These are phyloP conservation scores for Gracilariopsis chorda DNA, from an alignment of 23 red algal genomes.

Conservation along the genomic window DNA sequence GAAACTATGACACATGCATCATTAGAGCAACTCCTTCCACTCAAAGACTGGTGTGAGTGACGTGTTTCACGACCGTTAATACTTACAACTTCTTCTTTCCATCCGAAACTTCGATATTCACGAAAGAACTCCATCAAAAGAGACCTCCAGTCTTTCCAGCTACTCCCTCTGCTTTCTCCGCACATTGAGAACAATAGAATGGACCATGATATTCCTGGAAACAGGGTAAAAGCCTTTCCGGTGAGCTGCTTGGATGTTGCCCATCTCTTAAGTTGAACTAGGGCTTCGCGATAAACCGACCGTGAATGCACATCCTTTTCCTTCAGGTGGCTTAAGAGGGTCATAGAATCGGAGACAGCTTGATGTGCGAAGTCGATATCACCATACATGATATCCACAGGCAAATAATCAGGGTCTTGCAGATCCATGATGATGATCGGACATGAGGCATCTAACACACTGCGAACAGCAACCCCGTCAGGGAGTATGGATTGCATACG, in stretches of 20 bases:
- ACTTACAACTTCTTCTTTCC: neutral
- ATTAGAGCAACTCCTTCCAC: neutral
- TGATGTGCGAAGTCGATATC: neutral
- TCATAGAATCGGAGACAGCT: neutral
- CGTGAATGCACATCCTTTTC: neutral
- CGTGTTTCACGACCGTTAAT: neutral
- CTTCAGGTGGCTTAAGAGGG: neutral
- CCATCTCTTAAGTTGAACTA: neutral
- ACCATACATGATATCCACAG: neutral
- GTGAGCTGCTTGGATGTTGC: neutral
- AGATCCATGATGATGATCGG: neutral
- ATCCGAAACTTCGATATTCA: neutral
- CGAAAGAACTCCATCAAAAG: neutral
- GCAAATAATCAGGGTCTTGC: neutral
- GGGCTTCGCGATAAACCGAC: neutral
- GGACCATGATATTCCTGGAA: neutral
- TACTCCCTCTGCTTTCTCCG: neutral
- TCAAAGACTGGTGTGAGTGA: neutral
- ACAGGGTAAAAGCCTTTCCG: neutral
- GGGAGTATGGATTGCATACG: neutral
- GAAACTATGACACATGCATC: neutral
- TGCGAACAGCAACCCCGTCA: neutral
- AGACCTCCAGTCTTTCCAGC: neutral
- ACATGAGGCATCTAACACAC: neutral
- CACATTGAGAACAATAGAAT: neutral